These are phyloP conservation scores for Sordariomycetes sp. DNA, from an alignment of 2,329 filamentous ascomycete genomes.

Conservation along the genomic window DNA sequence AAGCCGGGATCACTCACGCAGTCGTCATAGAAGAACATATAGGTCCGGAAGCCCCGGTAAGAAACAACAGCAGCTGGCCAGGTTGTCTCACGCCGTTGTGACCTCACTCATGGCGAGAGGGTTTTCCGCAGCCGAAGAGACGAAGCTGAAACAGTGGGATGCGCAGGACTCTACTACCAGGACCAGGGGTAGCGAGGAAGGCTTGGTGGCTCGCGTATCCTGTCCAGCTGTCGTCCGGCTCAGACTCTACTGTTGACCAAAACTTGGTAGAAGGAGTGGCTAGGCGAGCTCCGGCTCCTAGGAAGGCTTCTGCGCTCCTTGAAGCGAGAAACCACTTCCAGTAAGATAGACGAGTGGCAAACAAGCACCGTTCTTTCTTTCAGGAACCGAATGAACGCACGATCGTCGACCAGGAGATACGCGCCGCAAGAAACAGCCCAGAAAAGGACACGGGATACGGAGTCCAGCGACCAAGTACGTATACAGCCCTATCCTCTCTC, in stretches of 20 bases:
- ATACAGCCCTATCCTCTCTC: not conserved
- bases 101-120: not conserved
- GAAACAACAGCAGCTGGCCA: not conserved
- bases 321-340: too few relatives aligned
- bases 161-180: not conserved
- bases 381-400: not conserved
- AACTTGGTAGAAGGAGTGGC: not conserved
- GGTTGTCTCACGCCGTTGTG: not conserved
- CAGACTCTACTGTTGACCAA: not conserved
- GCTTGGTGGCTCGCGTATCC: not conserved
- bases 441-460: not conserved
- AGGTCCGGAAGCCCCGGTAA: not conserved
- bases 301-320: too few relatives aligned
- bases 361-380: too few relatives aligned
- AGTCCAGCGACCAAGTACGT: not conserved
- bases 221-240: not conserved
- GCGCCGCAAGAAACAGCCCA: not conserved
- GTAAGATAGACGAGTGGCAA: too few relatives aligned
- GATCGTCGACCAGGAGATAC: not conserved
- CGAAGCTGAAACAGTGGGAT: not conserved
- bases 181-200: not conserved
- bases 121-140: not conserved
- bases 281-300: too few relatives aligned
- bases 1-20: not conserved
- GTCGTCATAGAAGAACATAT: not conserved